Conservation (phyloP, 139 green algal species). For the Coelastrella sp. region DNA sequence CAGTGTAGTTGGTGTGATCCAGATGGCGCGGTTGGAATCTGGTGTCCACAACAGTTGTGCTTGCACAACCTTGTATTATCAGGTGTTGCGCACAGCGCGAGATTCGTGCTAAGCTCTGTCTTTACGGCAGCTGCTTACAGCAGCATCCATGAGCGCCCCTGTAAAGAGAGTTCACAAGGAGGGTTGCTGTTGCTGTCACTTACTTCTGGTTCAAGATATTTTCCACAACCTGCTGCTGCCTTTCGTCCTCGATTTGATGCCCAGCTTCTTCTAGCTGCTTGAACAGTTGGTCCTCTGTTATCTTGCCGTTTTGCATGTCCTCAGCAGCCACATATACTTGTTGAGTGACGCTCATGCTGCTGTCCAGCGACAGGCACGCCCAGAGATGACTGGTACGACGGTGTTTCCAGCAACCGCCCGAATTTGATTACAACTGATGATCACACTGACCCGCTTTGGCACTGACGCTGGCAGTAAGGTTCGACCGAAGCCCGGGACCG, state of each 20-base stretch:
- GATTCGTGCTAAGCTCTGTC: too few species aligned
- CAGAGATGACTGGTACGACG: neutral
- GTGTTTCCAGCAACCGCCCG: too few species aligned
- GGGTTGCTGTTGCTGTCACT: neutral
- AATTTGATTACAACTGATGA: too few species aligned
- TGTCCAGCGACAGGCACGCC: neutral
- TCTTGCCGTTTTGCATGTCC: slow-evolving; percentile 16
- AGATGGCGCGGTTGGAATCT: too few species aligned
- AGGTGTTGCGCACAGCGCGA: too few species aligned
- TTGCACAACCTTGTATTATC: too few species aligned
- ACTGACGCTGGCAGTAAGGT: too few species aligned
- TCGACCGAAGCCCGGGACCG: neutral
- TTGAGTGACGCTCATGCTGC: neutral
- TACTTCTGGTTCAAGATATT: neutral
- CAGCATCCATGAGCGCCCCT: too few species aligned
- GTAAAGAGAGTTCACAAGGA: neutral
- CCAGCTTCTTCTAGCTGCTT: slow-evolving; percentile 3
- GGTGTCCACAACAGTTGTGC: too few species aligned
- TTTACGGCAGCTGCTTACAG: too few species aligned
- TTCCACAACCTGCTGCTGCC: slow-evolving; percentile 17
- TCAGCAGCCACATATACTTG: neutral
- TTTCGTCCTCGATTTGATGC: slow-evolving; percentile 10
- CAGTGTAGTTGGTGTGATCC: too few species aligned
- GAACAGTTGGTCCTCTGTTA: slow-evolving; percentile 21
- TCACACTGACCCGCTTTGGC: too few species aligned